These are phyloP conservation scores for Monosporozyma unispora DNA, from an alignment of 805 yeast genomes.

Conservation along the genomic window DNA sequence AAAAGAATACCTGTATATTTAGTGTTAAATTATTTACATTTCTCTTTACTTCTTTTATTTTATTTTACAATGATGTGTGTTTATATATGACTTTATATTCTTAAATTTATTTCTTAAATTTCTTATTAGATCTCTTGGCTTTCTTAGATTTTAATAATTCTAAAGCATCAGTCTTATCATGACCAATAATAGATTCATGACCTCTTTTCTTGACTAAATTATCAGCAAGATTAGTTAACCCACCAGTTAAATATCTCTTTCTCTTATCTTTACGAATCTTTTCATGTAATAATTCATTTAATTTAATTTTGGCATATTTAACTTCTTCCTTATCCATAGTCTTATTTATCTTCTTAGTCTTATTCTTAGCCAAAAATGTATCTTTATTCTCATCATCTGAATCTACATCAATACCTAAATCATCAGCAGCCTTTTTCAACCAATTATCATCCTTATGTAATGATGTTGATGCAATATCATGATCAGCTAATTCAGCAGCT, in stretches of 20 bases:
- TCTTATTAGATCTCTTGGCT: constrained; percentile 5
- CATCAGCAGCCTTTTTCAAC: constrained; percentile 88
- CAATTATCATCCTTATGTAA: constrained; percentile 64
- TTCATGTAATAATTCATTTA: constrained; percentile 41
- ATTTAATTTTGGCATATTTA: constrained; percentile 39
- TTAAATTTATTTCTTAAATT: background rate
- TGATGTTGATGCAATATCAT: constrained; percentile 51
- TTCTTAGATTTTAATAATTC: constrained; percentile 41
- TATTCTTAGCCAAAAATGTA: constrained; percentile 46
- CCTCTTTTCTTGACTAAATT: constrained; percentile 59
- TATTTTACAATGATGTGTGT: background rate
- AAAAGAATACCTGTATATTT: background rate
- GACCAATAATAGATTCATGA: constrained; percentile 63
- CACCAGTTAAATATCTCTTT: constrained; percentile 72
- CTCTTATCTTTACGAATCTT: constrained; percentile 58
- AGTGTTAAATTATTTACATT: background rate
- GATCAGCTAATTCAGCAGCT: constrained; percentile 69
- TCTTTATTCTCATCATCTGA: constrained; percentile 53
- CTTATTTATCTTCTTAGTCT: constrained; percentile 45
- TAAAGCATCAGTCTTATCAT: constrained; percentile 57
- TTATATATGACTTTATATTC: background rate
- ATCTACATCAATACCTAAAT: constrained; percentile 70
- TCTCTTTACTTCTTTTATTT: background rate
- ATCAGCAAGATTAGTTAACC: constrained; percentile 69
- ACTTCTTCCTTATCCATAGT: constrained; percentile 44